Percentiles rank a stretch among this genome's conserved stretches.
Conservation (phyloP, 805 yeast genomes). For the Yarrowia sp. region DNA sequence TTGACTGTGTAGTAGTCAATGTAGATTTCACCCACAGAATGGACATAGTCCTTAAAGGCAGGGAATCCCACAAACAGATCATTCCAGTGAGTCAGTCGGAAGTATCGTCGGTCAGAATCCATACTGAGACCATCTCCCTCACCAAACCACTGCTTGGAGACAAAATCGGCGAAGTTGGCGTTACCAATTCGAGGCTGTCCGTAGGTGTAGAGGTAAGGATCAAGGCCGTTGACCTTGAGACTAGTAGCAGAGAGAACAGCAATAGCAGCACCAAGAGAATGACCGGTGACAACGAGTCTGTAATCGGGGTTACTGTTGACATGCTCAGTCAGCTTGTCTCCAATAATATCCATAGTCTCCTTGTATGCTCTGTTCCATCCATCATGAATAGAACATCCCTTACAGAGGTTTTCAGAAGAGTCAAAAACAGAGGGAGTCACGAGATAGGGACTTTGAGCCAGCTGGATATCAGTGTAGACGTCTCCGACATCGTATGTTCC, state of each 20-base stretch:
- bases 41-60: not conserved
- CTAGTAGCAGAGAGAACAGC: constrained; percentile 62
- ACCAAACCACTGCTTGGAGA: not conserved
- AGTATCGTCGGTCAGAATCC: not conserved
- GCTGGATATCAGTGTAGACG: constrained; percentile 2
- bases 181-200: constrained; percentile 68
- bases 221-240: constrained; percentile 47
- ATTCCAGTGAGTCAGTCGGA: constrained; percentile 9
- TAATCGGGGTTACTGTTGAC: constrained; percentile 44
- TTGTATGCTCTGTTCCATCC: not conserved
- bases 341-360: not conserved
- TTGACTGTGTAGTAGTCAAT: not conserved
- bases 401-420: not conserved
- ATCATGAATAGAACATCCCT: constrained; percentile 1
- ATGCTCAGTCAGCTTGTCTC: not conserved
- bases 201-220: constrained; percentile 54
- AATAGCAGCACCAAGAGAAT: constrained; percentile 72
- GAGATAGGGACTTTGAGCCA: not conserved
- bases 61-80: constrained; percentile 1
- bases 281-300: constrained; percentile 57
- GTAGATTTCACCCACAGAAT: not conserved
- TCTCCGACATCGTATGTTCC: not conserved
- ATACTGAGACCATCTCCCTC: not conserved
- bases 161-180: constrained; percentile 13
- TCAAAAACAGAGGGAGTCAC: not conserved